Percentiles rank a stretch among this genome's conserved stretches.
phyloP scores from a whole-genome alignment of 2,329 filamentous ascomycete species.

The Phaeosphaeria sp. region DNA sequence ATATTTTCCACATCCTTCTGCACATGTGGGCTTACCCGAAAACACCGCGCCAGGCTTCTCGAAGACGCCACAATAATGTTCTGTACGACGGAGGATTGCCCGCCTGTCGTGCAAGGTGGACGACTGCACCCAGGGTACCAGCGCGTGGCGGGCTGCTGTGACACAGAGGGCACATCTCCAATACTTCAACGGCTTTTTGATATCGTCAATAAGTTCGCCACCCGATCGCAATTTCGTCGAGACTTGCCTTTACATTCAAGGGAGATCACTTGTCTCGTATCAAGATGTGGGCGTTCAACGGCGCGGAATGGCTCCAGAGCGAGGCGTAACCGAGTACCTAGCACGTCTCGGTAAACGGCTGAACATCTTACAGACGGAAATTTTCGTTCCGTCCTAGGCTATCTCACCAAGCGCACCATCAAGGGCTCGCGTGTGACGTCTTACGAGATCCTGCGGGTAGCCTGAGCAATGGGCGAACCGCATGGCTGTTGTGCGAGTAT shows the following conservation, averaged over 20 bases:
- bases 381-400: constrained; percentile 34
- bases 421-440: constrained; percentile 23
- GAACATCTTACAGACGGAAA: constrained; percentile 34
- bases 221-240: constrained; percentile 24
- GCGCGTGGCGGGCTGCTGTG: constrained; percentile 10
- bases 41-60: constrained; percentile 25
- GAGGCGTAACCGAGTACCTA: constrained; percentile 26
- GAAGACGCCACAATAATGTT: constrained; percentile 37
- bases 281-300: constrained; percentile 22
- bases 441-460: constrained; percentile 23
- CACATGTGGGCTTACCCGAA: constrained; percentile 19
- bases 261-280: constrained; percentile 23
- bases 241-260: constrained; percentile 21
- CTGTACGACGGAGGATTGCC: constrained; percentile 15
- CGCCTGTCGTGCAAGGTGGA: constrained; percentile 3
- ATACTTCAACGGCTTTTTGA: constrained; percentile 36
- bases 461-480: constrained; percentile 18
- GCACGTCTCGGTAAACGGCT: constrained; percentile 22
- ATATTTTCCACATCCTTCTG: constrained; percentile 21
- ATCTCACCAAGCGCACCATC: constrained; percentile 16
- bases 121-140: neutral
- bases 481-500: constrained; percentile 11
- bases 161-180: constrained; percentile 17
- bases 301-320: constrained; percentile 24
- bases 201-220: constrained; percentile 15